phyloP scores from a whole-genome alignment of 2,329 filamentous ascomycete species.

The Verticillium dahliae region DNA sequence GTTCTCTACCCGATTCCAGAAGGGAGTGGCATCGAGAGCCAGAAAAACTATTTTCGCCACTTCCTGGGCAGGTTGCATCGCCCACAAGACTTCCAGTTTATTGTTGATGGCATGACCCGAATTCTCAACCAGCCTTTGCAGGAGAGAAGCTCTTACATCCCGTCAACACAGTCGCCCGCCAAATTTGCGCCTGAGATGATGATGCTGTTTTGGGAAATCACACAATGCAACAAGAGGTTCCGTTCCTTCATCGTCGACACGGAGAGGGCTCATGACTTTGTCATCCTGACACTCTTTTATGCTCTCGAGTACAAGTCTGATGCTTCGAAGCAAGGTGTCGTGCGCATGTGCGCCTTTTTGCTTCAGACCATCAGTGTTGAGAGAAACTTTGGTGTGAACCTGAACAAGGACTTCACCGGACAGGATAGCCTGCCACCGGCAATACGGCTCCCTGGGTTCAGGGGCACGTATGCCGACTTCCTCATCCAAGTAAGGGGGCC shows the following conservation, averaged over 20 bases:
- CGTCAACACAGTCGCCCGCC: slow-evolving; percentile 70
- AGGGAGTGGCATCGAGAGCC: slow-evolving; percentile 52
- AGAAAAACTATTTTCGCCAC: slow-evolving; percentile 91
- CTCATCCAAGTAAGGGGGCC: slow-evolving; percentile 66
- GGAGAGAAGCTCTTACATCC: slow-evolving; percentile 80
- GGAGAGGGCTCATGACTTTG: slow-evolving; percentile 85
- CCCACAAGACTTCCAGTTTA: slow-evolving; percentile 94
- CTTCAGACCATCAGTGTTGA: slow-evolving; percentile 93
- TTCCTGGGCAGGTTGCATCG: slow-evolving; percentile 86
- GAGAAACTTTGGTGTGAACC: slow-evolving; percentile 77
- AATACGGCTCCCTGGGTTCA: slow-evolving; percentile 78
- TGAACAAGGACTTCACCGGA: slow-evolving; percentile 83
- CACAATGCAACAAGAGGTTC: slow-evolving; percentile 97
- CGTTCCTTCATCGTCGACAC: slow-evolving; percentile 96
- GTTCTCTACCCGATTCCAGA: slow-evolving; percentile 87
- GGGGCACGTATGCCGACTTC: slow-evolving; percentile 88
- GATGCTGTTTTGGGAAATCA: slow-evolving; percentile 94
- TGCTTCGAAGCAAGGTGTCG: slow-evolving; percentile 79
- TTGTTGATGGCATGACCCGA: slow-evolving; percentile 88
- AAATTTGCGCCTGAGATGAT: slow-evolving; percentile 94
- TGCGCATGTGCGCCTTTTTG: slow-evolving; percentile 96
- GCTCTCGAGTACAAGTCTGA: slow-evolving; percentile 85
- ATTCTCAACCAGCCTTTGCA: slow-evolving; percentile 90
- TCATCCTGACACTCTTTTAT: slow-evolving; percentile 86
- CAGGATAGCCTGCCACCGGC: slow-evolving; percentile 80